Conservation (phyloP, 2,329 filamentous ascomycete genomes). For the Neonectria faginata region DNA sequence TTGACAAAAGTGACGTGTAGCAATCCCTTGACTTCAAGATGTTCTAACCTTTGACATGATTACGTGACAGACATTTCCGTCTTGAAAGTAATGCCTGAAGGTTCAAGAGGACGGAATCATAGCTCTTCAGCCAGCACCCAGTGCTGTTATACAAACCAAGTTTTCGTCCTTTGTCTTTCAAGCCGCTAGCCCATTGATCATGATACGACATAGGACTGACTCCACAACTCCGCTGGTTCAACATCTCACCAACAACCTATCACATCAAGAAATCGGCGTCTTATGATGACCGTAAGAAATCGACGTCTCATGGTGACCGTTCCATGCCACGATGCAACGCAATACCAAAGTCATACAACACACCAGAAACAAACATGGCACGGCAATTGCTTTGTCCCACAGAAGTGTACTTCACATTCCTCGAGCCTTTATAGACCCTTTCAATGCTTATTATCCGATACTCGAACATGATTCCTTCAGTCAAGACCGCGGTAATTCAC, state of each 20-base stretch:
- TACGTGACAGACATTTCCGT: too few relatives aligned
- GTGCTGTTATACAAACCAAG: too few relatives aligned
- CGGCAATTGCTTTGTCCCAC: constrained; percentile 8
- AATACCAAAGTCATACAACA: not conserved
- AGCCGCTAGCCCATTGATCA: not conserved
- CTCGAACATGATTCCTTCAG: constrained; percentile 43
- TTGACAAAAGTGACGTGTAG: not conserved
- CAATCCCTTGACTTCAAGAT: too few relatives aligned
- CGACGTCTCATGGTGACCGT: not conserved
- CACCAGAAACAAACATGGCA: constrained; percentile 1
- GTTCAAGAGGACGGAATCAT: too few relatives aligned
- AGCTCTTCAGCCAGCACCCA: too few relatives aligned
- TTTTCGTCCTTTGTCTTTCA: too few relatives aligned
- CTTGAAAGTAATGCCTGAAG: too few relatives aligned
- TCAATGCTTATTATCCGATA: constrained; percentile 40
- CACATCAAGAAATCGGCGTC: not conserved
- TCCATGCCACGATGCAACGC: not conserved
- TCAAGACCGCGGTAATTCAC: constrained; percentile 32
- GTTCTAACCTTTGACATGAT: too few relatives aligned
- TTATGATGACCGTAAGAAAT: not conserved
- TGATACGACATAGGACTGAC: not conserved
- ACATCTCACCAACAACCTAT: not conserved
- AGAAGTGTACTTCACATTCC: constrained; percentile 26
- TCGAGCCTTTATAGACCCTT: constrained; percentile 23
- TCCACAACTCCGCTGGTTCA: not conserved